phyloP scores from a whole-genome alignment of 2,329 filamentous ascomycete genomes.

The Fusarium gaditjirri region DNA sequence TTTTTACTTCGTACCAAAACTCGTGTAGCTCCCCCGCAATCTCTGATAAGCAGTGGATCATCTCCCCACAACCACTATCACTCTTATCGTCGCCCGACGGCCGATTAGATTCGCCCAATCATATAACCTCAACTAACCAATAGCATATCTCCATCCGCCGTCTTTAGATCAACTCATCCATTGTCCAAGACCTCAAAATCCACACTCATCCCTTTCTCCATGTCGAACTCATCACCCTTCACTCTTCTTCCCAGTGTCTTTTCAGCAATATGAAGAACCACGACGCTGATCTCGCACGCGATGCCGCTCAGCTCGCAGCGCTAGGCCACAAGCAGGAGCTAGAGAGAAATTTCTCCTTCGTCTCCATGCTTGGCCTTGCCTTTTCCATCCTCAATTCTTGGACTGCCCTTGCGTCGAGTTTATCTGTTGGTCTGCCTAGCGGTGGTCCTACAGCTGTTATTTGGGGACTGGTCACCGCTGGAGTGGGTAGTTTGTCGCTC shows the following conservation, averaged over 20 bases:
- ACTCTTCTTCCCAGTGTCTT: accelerated
- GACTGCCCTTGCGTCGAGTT: background rate
- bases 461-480: background rate
- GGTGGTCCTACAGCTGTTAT: background rate
- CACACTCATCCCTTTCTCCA: background rate
- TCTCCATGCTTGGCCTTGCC: background rate
- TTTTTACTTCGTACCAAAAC: background rate
- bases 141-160: background rate
- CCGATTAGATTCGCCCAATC: background rate
- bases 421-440: background rate
- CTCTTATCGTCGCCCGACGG: background rate
- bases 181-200: background rate
- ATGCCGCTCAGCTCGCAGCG: background rate
- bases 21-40: background rate
- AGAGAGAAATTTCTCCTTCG: background rate
- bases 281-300: background rate
- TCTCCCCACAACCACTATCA: background rate
- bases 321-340: background rate
- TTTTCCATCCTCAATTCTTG: background rate
- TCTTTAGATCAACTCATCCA: background rate
- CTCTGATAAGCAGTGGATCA: accelerated
- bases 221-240: background rate
- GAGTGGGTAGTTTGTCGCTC: background rate
- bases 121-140: background rate
- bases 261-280: background rate